A percentile compares a stretch with the other conserved stretches of the same genome.
Conservation (phyloP, 2,329 filamentous ascomycete species). For the Podosphaera aphanis region DNA sequence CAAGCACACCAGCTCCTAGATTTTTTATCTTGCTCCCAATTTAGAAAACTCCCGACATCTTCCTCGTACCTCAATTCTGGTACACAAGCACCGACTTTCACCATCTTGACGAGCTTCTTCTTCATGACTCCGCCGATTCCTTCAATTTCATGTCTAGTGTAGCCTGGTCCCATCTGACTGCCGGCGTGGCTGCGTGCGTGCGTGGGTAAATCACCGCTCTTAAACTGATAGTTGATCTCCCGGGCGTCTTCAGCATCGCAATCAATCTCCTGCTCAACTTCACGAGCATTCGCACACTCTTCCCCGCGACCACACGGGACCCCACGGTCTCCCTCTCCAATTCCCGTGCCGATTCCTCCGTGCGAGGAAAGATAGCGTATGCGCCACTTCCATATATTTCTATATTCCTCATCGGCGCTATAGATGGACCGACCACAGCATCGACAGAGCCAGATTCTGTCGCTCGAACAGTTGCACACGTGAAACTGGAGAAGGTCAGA, state of each 20-base stretch:
- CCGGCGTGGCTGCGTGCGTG: conserved; percentile 6
- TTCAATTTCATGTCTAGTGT: conserved; percentile 70
- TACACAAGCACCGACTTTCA: conserved; percentile 62
- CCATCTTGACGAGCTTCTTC: conserved; percentile 63
- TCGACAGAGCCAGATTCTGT: conserved; percentile 63
- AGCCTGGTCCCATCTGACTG: conserved; percentile 36
- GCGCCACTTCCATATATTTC: conserved; percentile 68
- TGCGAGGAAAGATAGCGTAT: conserved; percentile 64
- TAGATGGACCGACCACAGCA: conserved; percentile 55
- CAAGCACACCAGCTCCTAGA: conserved; percentile 77
- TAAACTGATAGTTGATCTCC: conserved; percentile 10
- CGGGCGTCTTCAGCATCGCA: conserved; percentile 54
- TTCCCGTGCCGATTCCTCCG: conserved; percentile 60
- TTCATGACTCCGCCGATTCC: conserved; percentile 76
- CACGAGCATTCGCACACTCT: conserved; percentile 51
- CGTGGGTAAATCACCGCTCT: conserved; percentile 8
- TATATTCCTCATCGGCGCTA: conserved; percentile 33
- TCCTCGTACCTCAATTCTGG: conserved; percentile 35
- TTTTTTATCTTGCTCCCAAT: conserved; percentile 43
- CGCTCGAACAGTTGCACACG: conserved; percentile 17
- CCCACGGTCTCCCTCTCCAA: conserved; percentile 70
- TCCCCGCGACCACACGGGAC: conserved; percentile 65
- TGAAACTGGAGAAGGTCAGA: conserved; percentile 15
- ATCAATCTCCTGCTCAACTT: conserved; percentile 65
- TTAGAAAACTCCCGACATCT: conserved; percentile 48